A percentile compares a stretch with the other conserved stretches of the same genome.
phyloP scores from a whole-genome alignment of 495 filamentous ascomycete genomes.

The Penicillium pulvis region DNA sequence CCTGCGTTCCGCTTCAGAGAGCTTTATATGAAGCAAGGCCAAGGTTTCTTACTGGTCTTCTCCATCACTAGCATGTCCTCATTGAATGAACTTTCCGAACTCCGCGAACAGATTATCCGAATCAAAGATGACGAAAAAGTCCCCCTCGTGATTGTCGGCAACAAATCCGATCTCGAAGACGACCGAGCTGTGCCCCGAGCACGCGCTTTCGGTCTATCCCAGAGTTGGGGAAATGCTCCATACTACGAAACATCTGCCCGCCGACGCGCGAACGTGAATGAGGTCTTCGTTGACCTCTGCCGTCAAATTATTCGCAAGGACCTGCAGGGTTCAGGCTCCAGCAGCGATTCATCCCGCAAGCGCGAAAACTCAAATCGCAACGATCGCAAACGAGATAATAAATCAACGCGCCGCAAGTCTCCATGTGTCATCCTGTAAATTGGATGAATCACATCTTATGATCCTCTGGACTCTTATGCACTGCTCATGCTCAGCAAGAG shows the following conservation, averaged over 20 bases:
- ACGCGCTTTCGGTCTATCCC: conserved; percentile 82
- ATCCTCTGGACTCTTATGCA: conserved; percentile 6
- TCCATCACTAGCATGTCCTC: conserved; percentile 90
- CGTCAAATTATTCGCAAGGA: conserved; percentile 86
- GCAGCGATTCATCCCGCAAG: conserved; percentile 40
- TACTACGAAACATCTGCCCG: conserved; percentile 95
- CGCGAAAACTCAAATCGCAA: conserved; percentile 37
- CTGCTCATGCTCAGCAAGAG: background rate
- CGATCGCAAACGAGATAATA: conserved; percentile 36
- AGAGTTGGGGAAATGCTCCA: conserved; percentile 85
- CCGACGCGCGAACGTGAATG: conserved; percentile 85
- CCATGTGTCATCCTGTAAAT: conserved; percentile 49
- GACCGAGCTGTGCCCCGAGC: conserved; percentile 81
- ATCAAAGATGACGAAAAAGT: conserved; percentile 94
- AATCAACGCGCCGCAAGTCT: conserved; percentile 33
- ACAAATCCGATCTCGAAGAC: conserved; percentile 95
- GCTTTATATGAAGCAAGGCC: conserved; percentile 94
- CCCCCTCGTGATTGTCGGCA: conserved; percentile 94
- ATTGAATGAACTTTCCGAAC: conserved; percentile 79
- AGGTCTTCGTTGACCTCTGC: conserved; percentile 92
- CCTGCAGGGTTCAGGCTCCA: conserved; percentile 49
- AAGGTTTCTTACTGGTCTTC: conserved; percentile 97
- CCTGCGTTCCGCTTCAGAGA: conserved; percentile 56
- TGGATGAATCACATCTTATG: conserved; percentile 4
- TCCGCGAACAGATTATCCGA: conserved; percentile 93